Percentiles rank a stretch among this genome's conserved stretches.
These are phyloP conservation scores for Sergeia podlipaevii DNA, from an alignment of 208 protist species.

Conservation along the genomic window DNA sequence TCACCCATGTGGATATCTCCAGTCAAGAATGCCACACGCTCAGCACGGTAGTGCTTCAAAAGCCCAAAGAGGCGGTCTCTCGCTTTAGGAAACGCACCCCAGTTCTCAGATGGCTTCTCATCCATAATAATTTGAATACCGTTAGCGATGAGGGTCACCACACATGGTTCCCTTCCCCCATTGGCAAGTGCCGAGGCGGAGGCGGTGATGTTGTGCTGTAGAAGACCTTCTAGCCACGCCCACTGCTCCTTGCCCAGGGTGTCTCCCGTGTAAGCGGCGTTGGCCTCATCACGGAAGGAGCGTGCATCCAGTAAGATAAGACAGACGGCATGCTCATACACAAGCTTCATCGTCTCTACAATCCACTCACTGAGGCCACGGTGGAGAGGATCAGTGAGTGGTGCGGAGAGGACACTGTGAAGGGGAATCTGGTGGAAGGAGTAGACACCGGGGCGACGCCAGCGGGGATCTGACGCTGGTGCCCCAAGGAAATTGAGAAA, in stretches of 20 bases:
- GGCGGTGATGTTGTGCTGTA: conserved; percentile 26
- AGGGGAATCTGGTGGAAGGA: conserved; percentile 47
- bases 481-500: conserved; percentile 79
- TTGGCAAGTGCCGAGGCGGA: neutral
- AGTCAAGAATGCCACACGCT: conserved; percentile 73
- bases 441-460: conserved; percentile 66
- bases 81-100: conserved; percentile 56
- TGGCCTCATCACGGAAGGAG: conserved; percentile 58
- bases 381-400: neutral
- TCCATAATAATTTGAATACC: conserved; percentile 80
- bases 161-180: conserved; percentile 28
- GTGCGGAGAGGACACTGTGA: neutral
- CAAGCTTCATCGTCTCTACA: neutral
- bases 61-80: conserved; percentile 55
- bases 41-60: conserved; percentile 27
- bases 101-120: conserved; percentile 72
- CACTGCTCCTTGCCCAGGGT: conserved; percentile 81
- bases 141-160: conserved; percentile 62
- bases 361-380: neutral
- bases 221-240: conserved; percentile 56
- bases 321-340: conserved; percentile 60
- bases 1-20: conserved; percentile 88
- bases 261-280: conserved; percentile 51
- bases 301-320: conserved; percentile 82
- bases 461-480: conserved; percentile 25